These are phyloP conservation scores for Letharia lupina DNA, from an alignment of 495 filamentous ascomycete genomes.

Conservation along the genomic window DNA sequence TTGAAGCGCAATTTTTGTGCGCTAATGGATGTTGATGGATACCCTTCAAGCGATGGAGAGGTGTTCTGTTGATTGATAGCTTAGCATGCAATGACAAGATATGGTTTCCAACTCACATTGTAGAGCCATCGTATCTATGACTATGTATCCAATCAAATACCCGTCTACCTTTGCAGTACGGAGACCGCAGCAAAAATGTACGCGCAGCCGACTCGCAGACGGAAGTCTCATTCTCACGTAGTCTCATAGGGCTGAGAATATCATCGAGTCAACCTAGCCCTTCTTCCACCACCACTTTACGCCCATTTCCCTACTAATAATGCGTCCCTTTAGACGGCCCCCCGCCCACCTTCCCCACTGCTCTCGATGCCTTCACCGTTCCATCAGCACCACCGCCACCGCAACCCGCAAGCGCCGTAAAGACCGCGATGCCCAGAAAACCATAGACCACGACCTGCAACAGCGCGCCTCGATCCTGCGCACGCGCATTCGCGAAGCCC, in stretches of 20 bases:
- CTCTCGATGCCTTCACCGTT: neutral
- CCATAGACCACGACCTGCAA: neutral
- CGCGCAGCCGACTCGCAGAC: no score
- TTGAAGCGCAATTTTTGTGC: neutral
- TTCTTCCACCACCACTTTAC: neutral
- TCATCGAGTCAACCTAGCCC: neutral
- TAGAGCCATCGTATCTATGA: neutral
- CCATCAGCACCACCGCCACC: neutral
- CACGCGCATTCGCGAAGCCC: neutral
- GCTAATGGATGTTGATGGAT: neutral
- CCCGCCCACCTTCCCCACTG: neutral
- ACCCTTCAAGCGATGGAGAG: neutral
- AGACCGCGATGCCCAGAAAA: neutral
- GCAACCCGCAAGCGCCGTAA: slow-evolving; percentile 1
- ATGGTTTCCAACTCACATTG: neutral
- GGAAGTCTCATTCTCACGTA: neutral
- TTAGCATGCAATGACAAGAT: slow-evolving; percentile 1
- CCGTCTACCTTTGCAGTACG: neutral
- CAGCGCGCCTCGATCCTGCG: neutral
- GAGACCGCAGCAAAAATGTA: neutral
- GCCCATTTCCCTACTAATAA: neutral
- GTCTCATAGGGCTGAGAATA: slow-evolving; percentile 12
- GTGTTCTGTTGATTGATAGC: neutral
- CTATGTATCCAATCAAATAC: neutral
- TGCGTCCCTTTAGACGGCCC: slow-evolving; percentile 1